Conservation (phyloP, 495 filamentous ascomycete species). For the Chaetomium cochliodes region DNA sequence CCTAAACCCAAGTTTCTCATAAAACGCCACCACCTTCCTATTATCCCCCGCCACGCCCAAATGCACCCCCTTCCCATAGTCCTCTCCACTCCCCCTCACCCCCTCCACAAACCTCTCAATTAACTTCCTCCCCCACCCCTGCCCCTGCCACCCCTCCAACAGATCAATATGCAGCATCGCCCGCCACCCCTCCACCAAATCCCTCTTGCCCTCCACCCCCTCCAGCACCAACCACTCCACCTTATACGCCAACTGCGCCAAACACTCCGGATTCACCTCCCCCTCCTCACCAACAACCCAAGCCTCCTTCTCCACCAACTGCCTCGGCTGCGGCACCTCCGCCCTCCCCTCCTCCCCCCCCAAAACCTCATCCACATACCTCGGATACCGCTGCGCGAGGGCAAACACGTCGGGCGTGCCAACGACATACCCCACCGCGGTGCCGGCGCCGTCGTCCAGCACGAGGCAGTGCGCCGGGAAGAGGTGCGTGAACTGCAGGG, state of each 20-base stretch:
- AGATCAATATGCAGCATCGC: constrained; percentile 48
- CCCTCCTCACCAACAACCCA: constrained; percentile 18
- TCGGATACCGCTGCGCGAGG: constrained; percentile 32
- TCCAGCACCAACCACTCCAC: constrained; percentile 36
- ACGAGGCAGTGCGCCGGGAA: constrained; percentile 40
- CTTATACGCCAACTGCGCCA: constrained; percentile 41
- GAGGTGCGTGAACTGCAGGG: constrained; percentile 45
- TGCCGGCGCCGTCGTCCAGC: constrained; percentile 42
- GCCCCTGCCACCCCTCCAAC: constrained; percentile 35
- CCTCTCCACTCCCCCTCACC: constrained; percentile 31
- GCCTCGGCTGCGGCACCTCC: constrained; percentile 28
- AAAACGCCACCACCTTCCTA: constrained; percentile 44
- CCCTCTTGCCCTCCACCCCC: constrained; percentile 34
- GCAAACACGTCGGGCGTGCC: constrained; percentile 39
- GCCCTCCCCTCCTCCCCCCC: constrained; percentile 17
- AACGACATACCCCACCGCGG: constrained; percentile 44
- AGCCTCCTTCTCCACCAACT: constrained; percentile 27
- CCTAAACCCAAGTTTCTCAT: constrained; percentile 44
- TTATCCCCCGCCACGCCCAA: constrained; percentile 44
- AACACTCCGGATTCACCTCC: constrained; percentile 27
- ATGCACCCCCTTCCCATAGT: constrained; percentile 38
- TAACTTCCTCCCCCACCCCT: constrained; percentile 42
- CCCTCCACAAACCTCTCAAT: constrained; percentile 38
- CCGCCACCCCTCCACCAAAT: constrained; percentile 32
- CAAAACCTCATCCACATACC: constrained; percentile 37